phyloP scores from a whole-genome alignment of 1,284 basidiomycete species.

The Hemileccinum hortonii region DNA sequence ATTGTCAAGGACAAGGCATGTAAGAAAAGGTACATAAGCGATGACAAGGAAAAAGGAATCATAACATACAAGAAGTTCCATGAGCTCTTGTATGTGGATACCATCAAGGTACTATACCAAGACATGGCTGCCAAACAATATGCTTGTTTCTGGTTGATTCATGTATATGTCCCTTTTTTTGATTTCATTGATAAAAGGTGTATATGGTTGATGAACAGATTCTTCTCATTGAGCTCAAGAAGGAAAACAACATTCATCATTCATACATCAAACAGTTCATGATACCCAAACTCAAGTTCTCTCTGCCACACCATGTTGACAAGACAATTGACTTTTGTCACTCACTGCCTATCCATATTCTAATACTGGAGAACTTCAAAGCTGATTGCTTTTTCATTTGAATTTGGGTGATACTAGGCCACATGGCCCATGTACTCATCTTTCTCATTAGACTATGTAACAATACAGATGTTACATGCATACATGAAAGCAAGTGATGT shows the following conservation, averaged over 20 bases:
- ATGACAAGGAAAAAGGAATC: too few relatives aligned
- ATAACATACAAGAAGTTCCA: conserved; percentile 99
- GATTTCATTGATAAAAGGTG: not conserved
- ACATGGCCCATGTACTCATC: conserved; percentile 13
- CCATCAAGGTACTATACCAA: conserved; percentile 97
- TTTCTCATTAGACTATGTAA: not conserved
- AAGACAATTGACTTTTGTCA: conserved; percentile 74
- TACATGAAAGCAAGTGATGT: not conserved
- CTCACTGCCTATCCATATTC: conserved; percentile 72
- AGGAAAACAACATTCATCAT: conserved; percentile 88
- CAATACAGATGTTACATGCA: conserved; percentile 5
- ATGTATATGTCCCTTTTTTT: conserved; percentile 51
- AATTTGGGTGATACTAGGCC: not conserved
- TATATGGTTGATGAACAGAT: conserved; percentile 52
- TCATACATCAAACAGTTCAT: conserved; percentile 98
- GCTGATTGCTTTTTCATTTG: not conserved
- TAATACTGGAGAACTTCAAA: conserved; percentile 23
- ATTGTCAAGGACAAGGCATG: too few relatives aligned
- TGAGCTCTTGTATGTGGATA: conserved; percentile 91
- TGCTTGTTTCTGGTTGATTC: conserved; percentile 98
- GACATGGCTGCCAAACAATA: conserved; percentile 99
- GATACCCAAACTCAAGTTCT: conserved; percentile 92
- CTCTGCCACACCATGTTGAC: conserved; percentile 88
- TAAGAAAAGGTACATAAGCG: too few relatives aligned
- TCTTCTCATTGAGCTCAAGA: conserved; percentile 91